Evolutionary conservation across 805 yeast species (phyloP), one percentile per base, ranked within the genome.

Genomic region (Torulaspora gathmanii): DNA sequence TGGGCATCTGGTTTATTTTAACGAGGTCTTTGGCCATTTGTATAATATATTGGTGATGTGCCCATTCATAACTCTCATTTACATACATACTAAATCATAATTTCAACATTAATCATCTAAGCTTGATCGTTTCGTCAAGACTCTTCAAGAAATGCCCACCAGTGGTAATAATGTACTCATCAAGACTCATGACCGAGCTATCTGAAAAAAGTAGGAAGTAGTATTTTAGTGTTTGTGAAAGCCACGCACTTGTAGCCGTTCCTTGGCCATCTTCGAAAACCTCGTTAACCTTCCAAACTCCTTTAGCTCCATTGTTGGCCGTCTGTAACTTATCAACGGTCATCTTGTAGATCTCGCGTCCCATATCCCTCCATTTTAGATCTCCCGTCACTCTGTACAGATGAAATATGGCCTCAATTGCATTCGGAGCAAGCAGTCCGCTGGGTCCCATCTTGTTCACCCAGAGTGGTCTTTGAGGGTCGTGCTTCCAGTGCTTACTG

Each of bases 331-430:
- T 52, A 35, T 62, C 30, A 36, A 70, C 56, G n/a, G 71, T 54
- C 25, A 65, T 64, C 34, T 67, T 55, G 57, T 77, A 72, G 68
- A 77, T 67, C 43, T 64, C 61, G 73, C 76, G 70, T 1, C 83
- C 86, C 52, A 71, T 65, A 2, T 72, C 71, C 48, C 81, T 74
- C 78, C 84, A 82, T 50, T 66, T 64, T 1, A 68, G 54, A 46
- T 81, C 82, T 5, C 83, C 83, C 0, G 85, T 80, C 40, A 78
- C 69, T 46, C 86, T 68, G 52, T 77, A 80, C 64, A 80, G 65
- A 54, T 75, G 73, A 52, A 77, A 77, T 3, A 82, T 69, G 0
- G 84, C 76, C 56, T 81, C 85, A 36, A 81, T 72, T 15, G 80
- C 73, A 55, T 80, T 82, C 0, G 86, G 83, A 17, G 83, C 69